These are phyloP conservation scores for Verticillium albo-atrum DNA, from an alignment of 2,329 filamentous ascomycete species.

Conservation along the genomic window DNA sequence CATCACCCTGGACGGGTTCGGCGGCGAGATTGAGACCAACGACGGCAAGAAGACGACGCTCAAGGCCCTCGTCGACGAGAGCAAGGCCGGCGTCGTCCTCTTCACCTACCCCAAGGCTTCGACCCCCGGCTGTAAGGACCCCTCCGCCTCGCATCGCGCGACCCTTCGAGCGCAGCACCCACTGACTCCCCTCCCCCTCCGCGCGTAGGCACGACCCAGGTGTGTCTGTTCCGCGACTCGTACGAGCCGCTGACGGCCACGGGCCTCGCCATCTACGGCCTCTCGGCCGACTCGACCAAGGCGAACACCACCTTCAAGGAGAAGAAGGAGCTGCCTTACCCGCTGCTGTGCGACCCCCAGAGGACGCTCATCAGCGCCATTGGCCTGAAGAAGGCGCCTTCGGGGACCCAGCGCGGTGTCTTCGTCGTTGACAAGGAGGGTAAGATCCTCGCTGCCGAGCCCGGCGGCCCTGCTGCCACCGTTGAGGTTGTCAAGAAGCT, in stretches of 20 bases:
- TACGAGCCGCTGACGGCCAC: conserved; percentile 71
- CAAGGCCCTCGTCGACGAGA: conserved; percentile 74
- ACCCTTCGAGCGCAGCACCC: neutral
- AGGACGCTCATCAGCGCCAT: conserved; percentile 76
- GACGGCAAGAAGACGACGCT: conserved; percentile 78
- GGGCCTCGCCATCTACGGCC: conserved; percentile 83
- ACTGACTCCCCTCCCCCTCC: neutral
- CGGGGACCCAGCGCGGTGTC: conserved; percentile 79
- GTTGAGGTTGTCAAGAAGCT: conserved; percentile 72
- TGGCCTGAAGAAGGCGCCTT: conserved; percentile 81
- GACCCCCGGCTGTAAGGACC: conserved; percentile 81
- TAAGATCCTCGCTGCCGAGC: conserved; percentile 70
- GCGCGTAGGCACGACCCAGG: conserved; percentile 78
- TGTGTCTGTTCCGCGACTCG: conserved; percentile 85
- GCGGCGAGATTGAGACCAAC: conserved; percentile 76
- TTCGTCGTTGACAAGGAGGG: conserved; percentile 81
- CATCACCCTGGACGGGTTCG: conserved; percentile 55
- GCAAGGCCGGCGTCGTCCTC: conserved; percentile 80
- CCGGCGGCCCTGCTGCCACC: conserved; percentile 74
- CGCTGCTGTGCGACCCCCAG: conserved; percentile 77
- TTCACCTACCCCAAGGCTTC: conserved; percentile 96
- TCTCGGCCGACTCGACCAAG: conserved; percentile 83
- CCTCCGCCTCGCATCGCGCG: neutral
- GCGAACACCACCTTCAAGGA: conserved; percentile 89
- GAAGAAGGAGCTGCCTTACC: conserved; percentile 86